These are phyloP conservation scores for Phytophthora ramorum DNA, from an alignment of 352 stramenopile species.

Conservation along the genomic window DNA sequence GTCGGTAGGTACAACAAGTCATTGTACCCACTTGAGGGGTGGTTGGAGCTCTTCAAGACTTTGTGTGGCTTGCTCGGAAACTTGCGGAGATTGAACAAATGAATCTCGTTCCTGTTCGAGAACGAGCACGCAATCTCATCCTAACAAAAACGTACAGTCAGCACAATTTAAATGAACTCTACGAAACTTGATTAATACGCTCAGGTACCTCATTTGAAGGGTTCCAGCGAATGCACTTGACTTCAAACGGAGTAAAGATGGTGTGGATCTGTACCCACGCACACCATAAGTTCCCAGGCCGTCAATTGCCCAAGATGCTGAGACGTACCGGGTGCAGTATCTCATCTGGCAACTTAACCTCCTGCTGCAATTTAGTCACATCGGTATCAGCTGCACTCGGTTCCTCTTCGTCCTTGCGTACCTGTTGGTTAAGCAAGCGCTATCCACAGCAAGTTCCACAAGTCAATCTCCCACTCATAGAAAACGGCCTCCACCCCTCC, in stretches of 20 bases:
- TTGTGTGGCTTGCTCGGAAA: conserved; percentile 68
- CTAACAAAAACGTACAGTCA: conserved; percentile 21
- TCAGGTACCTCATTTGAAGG: conserved; percentile 61
- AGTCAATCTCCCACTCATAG: not conserved
- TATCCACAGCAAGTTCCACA: not conserved
- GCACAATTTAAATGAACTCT: not conserved
- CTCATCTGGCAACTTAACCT: conserved; percentile 8
- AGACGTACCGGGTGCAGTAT: conserved; percentile 48
- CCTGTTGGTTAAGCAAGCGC: not conserved
- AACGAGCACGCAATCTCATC: conserved; percentile 82
- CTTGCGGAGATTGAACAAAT: conserved; percentile 78
- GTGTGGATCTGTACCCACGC: conserved; percentile 62
- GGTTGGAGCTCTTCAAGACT: conserved; percentile 68
- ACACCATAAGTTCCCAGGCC: not conserved
- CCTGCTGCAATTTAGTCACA: not conserved
- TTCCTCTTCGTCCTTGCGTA: not conserved
- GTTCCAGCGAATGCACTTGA: conserved; percentile 83
- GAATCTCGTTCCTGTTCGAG: conserved; percentile 76
- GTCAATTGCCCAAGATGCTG: not conserved
- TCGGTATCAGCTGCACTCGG: not conserved
- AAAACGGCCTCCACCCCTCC: not conserved
- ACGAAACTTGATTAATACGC: not conserved
- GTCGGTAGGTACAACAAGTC: conserved; percentile 66
- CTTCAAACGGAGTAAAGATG: conserved; percentile 71
- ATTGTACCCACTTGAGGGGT: conserved; percentile 81